These are phyloP conservation scores for Chrysanthemum seticuspe DNA, from an alignment of 129 eudicot species.

Conservation along the genomic window DNA sequence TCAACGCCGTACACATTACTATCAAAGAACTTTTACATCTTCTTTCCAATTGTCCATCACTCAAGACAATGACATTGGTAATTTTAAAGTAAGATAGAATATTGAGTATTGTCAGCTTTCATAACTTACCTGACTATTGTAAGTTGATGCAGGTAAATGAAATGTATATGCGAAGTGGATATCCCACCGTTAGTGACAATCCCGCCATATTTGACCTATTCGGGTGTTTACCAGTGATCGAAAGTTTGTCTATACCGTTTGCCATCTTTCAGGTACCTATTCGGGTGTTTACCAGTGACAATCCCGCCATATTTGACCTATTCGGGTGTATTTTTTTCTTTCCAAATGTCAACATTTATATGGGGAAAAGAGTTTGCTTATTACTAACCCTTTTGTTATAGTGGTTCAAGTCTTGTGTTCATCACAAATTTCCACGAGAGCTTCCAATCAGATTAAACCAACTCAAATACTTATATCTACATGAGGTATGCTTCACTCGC, in stretches of 20 bases:
- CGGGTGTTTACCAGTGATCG: not conserved
- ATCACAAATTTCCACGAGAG: not conserved
- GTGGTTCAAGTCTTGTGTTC: not conserved
- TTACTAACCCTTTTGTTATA: not conserved
- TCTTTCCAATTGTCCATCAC: not conserved
- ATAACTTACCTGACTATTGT: not conserved
- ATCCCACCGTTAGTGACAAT: too few species aligned
- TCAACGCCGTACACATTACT: not conserved
- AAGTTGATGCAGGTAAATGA: not conserved
- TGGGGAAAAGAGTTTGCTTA: too few species aligned
- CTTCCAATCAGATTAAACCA: not conserved
- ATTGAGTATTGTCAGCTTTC: not conserved
- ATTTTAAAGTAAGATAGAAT: not conserved
- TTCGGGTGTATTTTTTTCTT: too few species aligned
- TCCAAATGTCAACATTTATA: too few species aligned
- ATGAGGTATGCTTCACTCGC: not conserved
- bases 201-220: too few species aligned
- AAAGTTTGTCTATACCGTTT: not conserved
- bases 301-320: too few species aligned
- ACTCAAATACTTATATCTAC: not conserved
- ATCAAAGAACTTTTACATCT: not conserved
- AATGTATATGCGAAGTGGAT: too few species aligned
- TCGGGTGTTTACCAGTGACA: too few species aligned
- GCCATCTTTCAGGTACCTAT: not conserved
- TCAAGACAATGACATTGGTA: not conserved